Evolutionary conservation across 23 red algal species (phyloP).

Genomic region (Gracilaria caudata): DNA sequence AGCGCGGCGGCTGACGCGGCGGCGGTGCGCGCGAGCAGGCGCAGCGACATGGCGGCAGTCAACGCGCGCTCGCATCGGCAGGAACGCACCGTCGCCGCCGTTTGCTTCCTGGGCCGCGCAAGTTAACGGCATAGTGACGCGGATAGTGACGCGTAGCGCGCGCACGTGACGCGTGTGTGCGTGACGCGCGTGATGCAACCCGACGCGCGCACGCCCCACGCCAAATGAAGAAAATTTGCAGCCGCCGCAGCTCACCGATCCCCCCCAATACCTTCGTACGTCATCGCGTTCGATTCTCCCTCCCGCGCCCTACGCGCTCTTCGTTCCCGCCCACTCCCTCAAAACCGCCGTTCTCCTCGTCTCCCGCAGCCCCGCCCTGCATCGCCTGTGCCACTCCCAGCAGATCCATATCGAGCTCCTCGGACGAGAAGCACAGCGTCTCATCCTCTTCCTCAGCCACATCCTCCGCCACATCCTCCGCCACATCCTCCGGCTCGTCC

Average conservation of each 20-base stretch:
- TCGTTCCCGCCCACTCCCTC: not conserved
- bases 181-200: not conserved
- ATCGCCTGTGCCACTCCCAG: constrained; percentile 5
- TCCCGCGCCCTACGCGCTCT: not conserved
- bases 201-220: not conserved
- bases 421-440: constrained; percentile 22
- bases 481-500: not conserved
- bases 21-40: constrained; percentile 32
- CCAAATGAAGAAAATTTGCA: not conserved
- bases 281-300: not conserved
- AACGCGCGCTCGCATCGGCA: not conserved
- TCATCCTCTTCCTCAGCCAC: not conserved
- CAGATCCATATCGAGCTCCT: constrained; percentile 1
- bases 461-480: not conserved
- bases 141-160: too few species aligned
- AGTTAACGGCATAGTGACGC: not conserved
- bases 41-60: constrained; percentile 28
- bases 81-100: not conserved
- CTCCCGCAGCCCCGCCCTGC: not conserved
- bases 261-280: not conserved
- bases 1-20: constrained; percentile 43
- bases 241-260: not conserved
- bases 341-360: not conserved
- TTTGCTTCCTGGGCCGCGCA: not conserved
- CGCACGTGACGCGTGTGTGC: too few species aligned